Evolutionary conservation across 768 basidiomycete genomes (phyloP).

Genomic region (Suillus cothurnatus): DNA sequence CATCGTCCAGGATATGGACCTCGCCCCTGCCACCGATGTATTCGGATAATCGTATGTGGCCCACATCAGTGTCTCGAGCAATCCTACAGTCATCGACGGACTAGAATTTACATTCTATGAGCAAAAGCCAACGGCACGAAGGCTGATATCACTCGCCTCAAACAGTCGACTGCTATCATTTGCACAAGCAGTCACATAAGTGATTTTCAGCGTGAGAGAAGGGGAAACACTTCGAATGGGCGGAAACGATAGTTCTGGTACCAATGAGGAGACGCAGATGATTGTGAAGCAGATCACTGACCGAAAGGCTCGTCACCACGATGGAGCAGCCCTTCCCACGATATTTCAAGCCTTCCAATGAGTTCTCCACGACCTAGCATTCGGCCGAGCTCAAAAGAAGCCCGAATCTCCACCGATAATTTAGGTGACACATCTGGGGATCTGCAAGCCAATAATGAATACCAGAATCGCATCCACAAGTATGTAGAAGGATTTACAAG

Average conservation of each 20-base stretch:
- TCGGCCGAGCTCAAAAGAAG: not conserved
- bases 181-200: not conserved
- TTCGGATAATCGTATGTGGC: not conserved
- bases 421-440: not conserved
- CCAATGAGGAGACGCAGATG: not conserved
- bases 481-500: not conserved
- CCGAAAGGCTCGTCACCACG: not conserved
- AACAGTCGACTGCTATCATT: not conserved
- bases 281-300: not conserved
- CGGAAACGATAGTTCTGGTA: not conserved
- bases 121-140: not conserved
- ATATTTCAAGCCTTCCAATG: not conserved
- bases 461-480: not conserved
- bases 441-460: not conserved
- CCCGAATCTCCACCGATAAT: not conserved
- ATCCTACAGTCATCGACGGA: not conserved
- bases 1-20: not conserved
- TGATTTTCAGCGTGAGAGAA: not conserved
- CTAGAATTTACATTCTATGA: not conserved
- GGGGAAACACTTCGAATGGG: not conserved
- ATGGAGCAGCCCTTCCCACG: not conserved
- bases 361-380: constrained; percentile 1
- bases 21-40: not conserved
- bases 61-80: not conserved
- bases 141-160: not conserved